Conservation (phyloP, 345 rosid species). For the Eucalyptus tenuipes region DNA sequence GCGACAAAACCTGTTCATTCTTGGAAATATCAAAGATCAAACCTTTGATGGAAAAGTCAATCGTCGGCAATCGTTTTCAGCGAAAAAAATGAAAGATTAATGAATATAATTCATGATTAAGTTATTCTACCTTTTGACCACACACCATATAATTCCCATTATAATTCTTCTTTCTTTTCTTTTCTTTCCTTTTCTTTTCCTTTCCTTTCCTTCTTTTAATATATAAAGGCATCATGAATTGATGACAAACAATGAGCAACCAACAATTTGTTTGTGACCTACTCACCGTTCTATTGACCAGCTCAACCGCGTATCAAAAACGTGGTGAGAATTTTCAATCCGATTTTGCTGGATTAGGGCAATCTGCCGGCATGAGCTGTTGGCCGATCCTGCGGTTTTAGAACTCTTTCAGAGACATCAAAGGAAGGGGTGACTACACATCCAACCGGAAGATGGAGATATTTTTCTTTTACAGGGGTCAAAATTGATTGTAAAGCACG, state of each 20-base stretch:
- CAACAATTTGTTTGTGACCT: neutral
- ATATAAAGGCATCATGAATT: neutral
- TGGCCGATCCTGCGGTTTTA: neutral
- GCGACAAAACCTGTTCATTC: neutral
- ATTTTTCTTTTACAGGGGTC: neutral
- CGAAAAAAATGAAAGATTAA: neutral
- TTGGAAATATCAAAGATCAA: neutral
- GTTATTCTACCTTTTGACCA: neutral
- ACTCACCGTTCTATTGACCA: neutral
- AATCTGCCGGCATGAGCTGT: neutral
- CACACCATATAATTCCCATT: neutral
- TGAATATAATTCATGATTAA: neutral
- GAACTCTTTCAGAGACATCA: neutral
- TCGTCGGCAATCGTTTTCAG: neutral
- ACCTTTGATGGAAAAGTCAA: neutral
- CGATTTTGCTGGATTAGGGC: neutral
- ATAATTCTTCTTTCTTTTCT: neutral
- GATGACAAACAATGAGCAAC: neutral
- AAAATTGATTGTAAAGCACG: neutral
- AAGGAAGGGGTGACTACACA: neutral
- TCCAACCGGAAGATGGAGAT: neutral
- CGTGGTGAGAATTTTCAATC: neutral
- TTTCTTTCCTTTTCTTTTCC: too few relatives aligned
- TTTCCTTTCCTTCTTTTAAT: accelerated
- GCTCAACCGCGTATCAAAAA: neutral